phyloP scores from a whole-genome alignment of 176 grass and related monocot genomes.

The Aechmea fasciata region DNA sequence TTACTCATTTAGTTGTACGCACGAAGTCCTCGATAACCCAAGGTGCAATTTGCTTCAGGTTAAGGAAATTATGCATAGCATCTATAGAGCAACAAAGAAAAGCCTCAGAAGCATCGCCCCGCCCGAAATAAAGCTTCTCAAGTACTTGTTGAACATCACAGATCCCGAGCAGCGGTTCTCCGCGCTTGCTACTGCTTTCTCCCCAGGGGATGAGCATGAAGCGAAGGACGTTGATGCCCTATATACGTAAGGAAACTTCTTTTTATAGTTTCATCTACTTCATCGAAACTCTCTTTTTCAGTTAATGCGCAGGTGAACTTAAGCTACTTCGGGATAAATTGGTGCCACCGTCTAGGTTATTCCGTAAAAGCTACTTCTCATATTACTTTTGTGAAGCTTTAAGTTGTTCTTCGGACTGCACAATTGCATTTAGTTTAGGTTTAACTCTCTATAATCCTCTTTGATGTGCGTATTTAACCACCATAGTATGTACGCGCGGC shows the following conservation, averaged over 20 bases:
- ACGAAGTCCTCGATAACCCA: not conserved
- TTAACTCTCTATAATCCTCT: no score
- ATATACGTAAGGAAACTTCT: slow-evolving; percentile 55
- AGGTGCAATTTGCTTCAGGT: slow-evolving; percentile 33
- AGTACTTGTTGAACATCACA: slow-evolving; percentile 87
- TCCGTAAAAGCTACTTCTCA: no score
- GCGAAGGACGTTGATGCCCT: slow-evolving; percentile 53
- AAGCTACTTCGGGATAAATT: no score
- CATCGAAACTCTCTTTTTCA: not conserved
- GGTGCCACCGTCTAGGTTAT: no score
- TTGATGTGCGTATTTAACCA: no score
- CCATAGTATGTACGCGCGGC: no score
- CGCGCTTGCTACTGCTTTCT: slow-evolving; percentile 66
- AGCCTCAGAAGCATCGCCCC: slow-evolving; percentile 78
- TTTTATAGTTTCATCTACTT: slow-evolving; percentile 3
- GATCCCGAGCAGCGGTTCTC: slow-evolving; percentile 75
- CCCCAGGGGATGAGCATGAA: slow-evolving; percentile 54
- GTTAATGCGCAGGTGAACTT: no score
- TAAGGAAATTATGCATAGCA: slow-evolving; percentile 80
- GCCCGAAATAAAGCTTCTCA: slow-evolving; percentile 78
- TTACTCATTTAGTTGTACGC: not conserved
- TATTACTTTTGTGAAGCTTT: no score
- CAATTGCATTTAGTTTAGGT: no score
- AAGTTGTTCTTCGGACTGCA: not conserved
- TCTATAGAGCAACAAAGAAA: slow-evolving; percentile 65